A percentile compares a stretch with the other conserved stretches of the same genome.
Evolutionary conservation across 202 grass and related monocot species (phyloP).

Genomic region (Panicum virgatum): DNA sequence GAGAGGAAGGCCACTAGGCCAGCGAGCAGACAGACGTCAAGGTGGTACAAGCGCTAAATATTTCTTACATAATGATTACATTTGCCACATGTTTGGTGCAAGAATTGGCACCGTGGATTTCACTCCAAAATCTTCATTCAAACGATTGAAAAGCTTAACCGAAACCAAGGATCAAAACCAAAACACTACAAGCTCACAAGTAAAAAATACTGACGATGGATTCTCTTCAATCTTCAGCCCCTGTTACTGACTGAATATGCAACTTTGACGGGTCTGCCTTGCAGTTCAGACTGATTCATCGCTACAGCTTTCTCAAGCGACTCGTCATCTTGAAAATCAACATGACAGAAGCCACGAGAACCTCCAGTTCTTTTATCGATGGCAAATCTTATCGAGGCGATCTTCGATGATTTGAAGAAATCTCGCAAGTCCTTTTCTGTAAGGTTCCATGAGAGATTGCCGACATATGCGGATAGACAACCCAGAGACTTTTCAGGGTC

Average conservation of each 20-base stretch:
- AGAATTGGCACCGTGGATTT: not conserved
- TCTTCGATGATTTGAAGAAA: constrained; percentile 60
- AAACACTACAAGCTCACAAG: not conserved
- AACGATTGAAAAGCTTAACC: not conserved
- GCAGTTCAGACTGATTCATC: constrained; percentile 72
- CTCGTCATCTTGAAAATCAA: constrained; percentile 81
- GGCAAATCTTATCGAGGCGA: constrained; percentile 75
- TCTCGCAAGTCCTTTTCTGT: constrained; percentile 63
- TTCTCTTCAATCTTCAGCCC: constrained; percentile 46
- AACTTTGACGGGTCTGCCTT: constrained; percentile 71
- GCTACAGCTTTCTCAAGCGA: constrained; percentile 76
- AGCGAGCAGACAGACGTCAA: no score
- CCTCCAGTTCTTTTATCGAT: constrained; percentile 57
- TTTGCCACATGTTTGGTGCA: not conserved
- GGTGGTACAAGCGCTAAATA: not conserved
- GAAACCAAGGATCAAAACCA: not conserved
- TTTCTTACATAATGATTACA: not conserved
- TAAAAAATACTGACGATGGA: not conserved
- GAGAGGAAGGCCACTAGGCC: no score
- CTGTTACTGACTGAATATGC: constrained; percentile 77
- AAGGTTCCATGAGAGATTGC: constrained; percentile 82
- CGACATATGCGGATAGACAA: constrained; percentile 81
- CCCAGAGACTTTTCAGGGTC: constrained; percentile 77
- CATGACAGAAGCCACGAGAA: constrained; percentile 72
- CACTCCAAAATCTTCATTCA: not conserved